Base-by-base conservation (phyloP, 164 flowering plant species). In the Annona cherimola region DNA sequence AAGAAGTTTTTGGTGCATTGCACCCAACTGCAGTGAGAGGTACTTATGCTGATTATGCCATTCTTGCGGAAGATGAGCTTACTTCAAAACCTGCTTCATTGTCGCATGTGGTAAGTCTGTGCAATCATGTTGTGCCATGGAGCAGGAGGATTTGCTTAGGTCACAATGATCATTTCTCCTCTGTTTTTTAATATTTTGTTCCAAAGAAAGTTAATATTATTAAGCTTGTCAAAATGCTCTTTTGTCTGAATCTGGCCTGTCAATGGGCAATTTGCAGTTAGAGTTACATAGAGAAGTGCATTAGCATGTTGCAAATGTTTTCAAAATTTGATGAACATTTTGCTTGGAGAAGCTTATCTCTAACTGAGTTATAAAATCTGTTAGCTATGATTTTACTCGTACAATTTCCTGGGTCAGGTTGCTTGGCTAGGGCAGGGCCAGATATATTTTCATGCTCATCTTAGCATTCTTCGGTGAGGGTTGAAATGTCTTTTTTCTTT, bases 1-100 rank as follows among this genome's bases (percentile, higher is more conserved):
- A 95, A 71, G 91, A 91, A 76, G 98, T 95, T 54, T 95, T 95
- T 86, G 99, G 99, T 72, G 99, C 99, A 45, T 78, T 93, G 81
- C 98, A 93, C 83, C 99, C 99, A 57, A 93, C 98, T 69, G 99
- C 98, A 69, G 80, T 85, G 64, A 86, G 98, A 83, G 99, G 98
- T 69, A 93, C 99, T 76, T 95, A 90, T 73, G 61, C 94, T 41
- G 99, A 95, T 73, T 95, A 90, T 86, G 97, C 95, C 35, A 80
- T 95, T 74, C 97, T 95, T 70, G 77, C 89, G 59, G 87, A 88
- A 74, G 93, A 90, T 70, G 89, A 95, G 77, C 85, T 95, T 76
- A 65, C 90, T 11, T 69, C 63, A 50, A 93, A 93, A 76, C 97
- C 99, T 72, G 69, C 71, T 71, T 81, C 90, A 74, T 57, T 93